Base-by-base conservation (phyloP, 176 grass and related monocot species). In the Aegilops longissima region DNA sequence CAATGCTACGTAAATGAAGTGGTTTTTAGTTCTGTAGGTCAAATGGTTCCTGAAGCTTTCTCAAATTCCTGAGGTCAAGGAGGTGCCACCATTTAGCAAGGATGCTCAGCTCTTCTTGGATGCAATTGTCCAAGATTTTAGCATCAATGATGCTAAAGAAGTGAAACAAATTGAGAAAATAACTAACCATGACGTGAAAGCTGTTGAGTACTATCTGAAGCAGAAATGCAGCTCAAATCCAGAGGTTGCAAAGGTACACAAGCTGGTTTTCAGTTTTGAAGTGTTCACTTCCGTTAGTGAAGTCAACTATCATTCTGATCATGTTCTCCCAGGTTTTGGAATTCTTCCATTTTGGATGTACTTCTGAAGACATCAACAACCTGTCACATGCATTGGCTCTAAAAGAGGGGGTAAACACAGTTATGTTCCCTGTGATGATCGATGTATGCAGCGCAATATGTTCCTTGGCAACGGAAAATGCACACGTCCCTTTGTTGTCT, bases 301-400 rank as follows among this genome's bases (percentile, higher is more conserved):
- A 85, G 64, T 85, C 80, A 63, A 72, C 42, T 36, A 64, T 76
- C 35, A 80, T 56, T 42, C 67, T 54, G 69, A 62, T 66, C 47
- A 77, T 88, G 3, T 25, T 86, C 13, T 80, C 6, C 38, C 87
- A 98, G 93, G 96, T 98, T 2, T 89, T 90, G 47, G 93, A 98
- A 70, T 98, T 94, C 90, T 95, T 98, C 76, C 96, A 95, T 94
- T 98, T 95, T 87, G 96, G 90, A 49, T 98, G 96, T 77, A 98
- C 96, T 44, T 98, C 93, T 23, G 93, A 98, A 91, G 96, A 98
- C 80, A 98, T 98, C 73, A 98, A 98, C 83, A 98, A 98, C 67
- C 66, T 95, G 59, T 89, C 96, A 45, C 83, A 98, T 91, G 96
- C 83, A 56, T 83, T 98, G 34, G 89, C 89, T 87, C 74, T 98